A percentile compares a stretch with the other conserved stretches of the same genome.
These are phyloP conservation scores for Pelargonium nanum DNA, from an alignment of 345 rosid genomes.

Conservation along the genomic window DNA sequence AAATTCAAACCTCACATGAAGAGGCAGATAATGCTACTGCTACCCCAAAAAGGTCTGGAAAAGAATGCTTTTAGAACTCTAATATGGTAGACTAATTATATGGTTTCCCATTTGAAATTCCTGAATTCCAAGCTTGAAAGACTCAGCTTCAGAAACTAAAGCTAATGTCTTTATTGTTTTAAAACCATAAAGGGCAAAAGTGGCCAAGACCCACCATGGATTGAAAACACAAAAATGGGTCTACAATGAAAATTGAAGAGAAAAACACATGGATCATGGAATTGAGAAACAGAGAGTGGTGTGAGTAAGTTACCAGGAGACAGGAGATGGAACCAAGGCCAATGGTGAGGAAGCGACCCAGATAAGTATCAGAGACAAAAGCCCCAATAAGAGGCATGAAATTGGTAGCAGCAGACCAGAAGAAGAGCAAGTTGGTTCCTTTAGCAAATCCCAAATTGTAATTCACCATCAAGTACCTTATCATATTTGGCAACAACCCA, in stretches of 20 bases:
- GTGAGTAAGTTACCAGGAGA: constrained; percentile 33
- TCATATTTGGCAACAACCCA: constrained; percentile 62
- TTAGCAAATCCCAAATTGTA: constrained; percentile 45
- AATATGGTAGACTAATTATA: no score
- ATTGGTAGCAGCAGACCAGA: constrained; percentile 61
- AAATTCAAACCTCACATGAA: background rate
- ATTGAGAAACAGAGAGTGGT: background rate
- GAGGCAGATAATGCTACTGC: background rate
- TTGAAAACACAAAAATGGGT: background rate
- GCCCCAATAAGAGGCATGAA: constrained; percentile 61
- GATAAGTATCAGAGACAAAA: constrained; percentile 57
- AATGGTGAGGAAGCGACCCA: constrained; percentile 68
- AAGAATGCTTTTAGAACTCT: no score
- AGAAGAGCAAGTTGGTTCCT: constrained; percentile 48
- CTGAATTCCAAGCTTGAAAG: no score
- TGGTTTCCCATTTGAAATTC: no score
- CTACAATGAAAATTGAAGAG: background rate
- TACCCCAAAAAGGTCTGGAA: background rate
- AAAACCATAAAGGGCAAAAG: background rate
- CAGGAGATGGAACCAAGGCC: constrained; percentile 51
- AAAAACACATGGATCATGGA: background rate
- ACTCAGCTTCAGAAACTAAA: no score
- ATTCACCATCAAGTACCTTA: constrained; percentile 43
- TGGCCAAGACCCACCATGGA: background rate
- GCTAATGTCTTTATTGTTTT: no score